A percentile compares a stretch with the other conserved stretches of the same genome.
Evolutionary conservation across 768 basidiomycete species (phyloP).

Genomic region (Trametes maxima): DNA sequence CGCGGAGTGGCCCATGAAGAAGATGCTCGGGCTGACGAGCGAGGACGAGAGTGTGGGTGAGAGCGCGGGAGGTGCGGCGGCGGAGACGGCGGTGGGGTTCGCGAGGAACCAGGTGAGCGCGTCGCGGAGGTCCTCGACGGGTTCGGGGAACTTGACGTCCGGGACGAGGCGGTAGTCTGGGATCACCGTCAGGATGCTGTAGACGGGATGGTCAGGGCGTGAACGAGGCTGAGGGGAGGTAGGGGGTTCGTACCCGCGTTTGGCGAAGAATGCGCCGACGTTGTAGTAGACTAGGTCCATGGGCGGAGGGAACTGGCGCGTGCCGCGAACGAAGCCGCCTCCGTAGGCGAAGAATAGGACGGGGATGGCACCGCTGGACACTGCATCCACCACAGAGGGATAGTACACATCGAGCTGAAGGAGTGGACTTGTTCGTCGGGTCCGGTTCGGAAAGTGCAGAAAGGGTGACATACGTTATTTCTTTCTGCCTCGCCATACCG

Average conservation of each 20-base stretch:
- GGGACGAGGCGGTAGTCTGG: conserved; percentile 71
- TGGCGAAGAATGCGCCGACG: conserved; percentile 63
- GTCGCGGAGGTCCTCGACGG: conserved; percentile 59
- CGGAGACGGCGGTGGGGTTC: conserved; percentile 31
- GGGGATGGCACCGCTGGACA: conserved; percentile 37
- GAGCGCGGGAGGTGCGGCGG: neutral
- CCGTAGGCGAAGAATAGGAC: conserved; percentile 70
- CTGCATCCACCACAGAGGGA: conserved; percentile 33
- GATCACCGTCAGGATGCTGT: conserved; percentile 57
- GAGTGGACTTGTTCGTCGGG: neutral
- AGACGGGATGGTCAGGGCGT: neutral
- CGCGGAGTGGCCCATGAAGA: conserved; percentile 63
- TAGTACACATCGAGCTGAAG: conserved; percentile 71
- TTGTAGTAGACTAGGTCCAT: conserved; percentile 56
- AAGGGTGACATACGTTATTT: conserved; percentile 44
- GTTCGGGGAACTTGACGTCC: conserved; percentile 53
- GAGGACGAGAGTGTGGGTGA: neutral
- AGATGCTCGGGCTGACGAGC: conserved; percentile 42
- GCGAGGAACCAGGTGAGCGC: conserved; percentile 56
- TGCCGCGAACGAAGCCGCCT: conserved; percentile 60
- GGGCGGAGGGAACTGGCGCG: conserved; percentile 48
- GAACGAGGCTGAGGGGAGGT: neutral
- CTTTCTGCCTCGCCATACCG: conserved; percentile 55
- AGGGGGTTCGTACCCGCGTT: conserved; percentile 40
- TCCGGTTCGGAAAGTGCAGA: neutral